phyloP scores from a whole-genome alignment of 1,284 basidiomycete genomes.

The Bondarzewia mesenterica region DNA sequence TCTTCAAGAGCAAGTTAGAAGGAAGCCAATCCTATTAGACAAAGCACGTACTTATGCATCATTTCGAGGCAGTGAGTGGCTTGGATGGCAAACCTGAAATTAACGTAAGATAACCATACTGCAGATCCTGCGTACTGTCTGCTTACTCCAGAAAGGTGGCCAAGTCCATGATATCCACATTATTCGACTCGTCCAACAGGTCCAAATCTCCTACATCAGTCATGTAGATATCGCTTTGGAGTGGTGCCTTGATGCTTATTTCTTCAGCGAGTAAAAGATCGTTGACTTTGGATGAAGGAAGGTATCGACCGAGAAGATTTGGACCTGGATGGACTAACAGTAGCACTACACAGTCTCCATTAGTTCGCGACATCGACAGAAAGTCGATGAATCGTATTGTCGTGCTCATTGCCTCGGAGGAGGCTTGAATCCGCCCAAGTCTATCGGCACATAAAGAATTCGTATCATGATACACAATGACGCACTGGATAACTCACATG shows the following conservation, averaged over 20 bases:
- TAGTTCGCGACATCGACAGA: constrained; percentile 51
- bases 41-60: constrained; percentile 43
- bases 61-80: constrained; percentile 62
- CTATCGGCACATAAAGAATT: constrained; percentile 22
- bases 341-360: constrained; percentile 59
- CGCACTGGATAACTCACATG: constrained; percentile 35
- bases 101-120: neutral
- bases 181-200: too few species aligned
- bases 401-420: constrained; percentile 42
- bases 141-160: constrained; percentile 64
- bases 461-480: neutral
- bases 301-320: constrained; percentile 58
- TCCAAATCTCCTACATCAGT: constrained; percentile 24
- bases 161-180: constrained; percentile 66
- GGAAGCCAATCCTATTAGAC: neutral
- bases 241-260: constrained; percentile 30
- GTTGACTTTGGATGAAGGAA: constrained; percentile 59
- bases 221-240: constrained; percentile 39
- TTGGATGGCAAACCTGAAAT: constrained; percentile 64
- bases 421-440: constrained; percentile 41
- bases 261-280: constrained; percentile 55
- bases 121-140: neutral
- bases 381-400: constrained; percentile 54
- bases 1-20: constrained; percentile 18
- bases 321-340: constrained; percentile 57